phyloP scores from a whole-genome alignment of 1,139 yeast genomes.

The Zygosaccharomyces pseudobailii region DNA sequence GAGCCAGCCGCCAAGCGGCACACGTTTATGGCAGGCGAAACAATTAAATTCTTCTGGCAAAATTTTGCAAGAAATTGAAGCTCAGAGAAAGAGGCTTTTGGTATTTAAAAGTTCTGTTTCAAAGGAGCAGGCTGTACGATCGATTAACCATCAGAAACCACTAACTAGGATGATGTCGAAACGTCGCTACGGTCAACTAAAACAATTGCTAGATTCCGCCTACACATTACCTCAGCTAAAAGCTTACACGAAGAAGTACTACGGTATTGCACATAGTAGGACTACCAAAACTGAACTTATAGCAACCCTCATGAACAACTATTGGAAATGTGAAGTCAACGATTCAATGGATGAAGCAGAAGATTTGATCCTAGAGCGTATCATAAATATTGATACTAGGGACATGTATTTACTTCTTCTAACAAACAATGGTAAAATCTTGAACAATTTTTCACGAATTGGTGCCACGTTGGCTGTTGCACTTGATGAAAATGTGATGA shows the following conservation, averaged over 20 bases:
- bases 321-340: conserved; percentile 41
- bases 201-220: conserved; percentile 23
- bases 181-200: conserved; percentile 29
- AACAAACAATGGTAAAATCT: conserved; percentile 40
- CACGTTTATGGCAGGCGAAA: not conserved
- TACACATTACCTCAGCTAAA: conserved; percentile 33
- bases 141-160: conserved; percentile 34
- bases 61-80: conserved; percentile 21
- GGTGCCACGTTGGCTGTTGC: conserved; percentile 34
- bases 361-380: conserved; percentile 37
- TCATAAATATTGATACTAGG: conserved; percentile 31
- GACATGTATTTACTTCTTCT: conserved; percentile 32
- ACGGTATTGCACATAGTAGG: conserved; percentile 12
- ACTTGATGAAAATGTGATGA: conserved; percentile 31
- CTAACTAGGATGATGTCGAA: conserved; percentile 23
- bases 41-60: conserved; percentile 5
- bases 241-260: conserved; percentile 22
- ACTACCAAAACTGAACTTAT: conserved; percentile 24
- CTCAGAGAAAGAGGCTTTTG: conserved; percentile 20
- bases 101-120: conserved; percentile 27
- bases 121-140: conserved; percentile 28
- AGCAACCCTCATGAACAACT: conserved; percentile 33
- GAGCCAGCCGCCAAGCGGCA: not conserved
- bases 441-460: conserved; percentile 30
- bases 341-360: conserved; percentile 36